These are phyloP conservation scores for Colletotrichum echinochloae DNA, from an alignment of 2,329 filamentous ascomycete species.

Conservation along the genomic window DNA sequence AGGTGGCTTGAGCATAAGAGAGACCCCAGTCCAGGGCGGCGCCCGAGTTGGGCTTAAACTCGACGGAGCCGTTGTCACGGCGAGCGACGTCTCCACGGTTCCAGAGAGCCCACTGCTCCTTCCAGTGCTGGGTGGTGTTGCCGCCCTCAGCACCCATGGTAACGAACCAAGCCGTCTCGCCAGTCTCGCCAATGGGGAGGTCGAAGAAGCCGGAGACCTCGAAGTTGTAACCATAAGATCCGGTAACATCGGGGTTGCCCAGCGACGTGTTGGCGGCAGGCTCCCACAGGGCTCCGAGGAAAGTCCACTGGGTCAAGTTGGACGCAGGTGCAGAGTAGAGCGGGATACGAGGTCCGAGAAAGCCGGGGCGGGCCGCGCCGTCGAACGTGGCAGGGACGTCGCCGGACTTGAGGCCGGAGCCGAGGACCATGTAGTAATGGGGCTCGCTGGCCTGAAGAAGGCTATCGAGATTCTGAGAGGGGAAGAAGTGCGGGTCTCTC, in stretches of 20 bases:
- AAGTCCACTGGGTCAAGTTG: slow-evolving; percentile 40
- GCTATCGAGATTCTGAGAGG: slow-evolving; percentile 32
- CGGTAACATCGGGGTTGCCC: slow-evolving; percentile 38
- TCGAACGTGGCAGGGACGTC: slow-evolving; percentile 36
- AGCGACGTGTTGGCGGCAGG: slow-evolving; percentile 37
- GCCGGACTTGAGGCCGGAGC: slow-evolving; percentile 40
- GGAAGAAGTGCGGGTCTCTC: slow-evolving; percentile 41
- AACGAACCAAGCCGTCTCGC: slow-evolving; percentile 40
- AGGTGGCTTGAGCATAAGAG: slow-evolving; percentile 40
- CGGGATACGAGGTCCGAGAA: slow-evolving; percentile 40
- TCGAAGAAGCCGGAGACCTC: slow-evolving; percentile 41
- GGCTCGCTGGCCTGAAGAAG: slow-evolving; percentile 35
- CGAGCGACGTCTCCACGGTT: slow-evolving; percentile 38
- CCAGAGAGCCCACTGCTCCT: slow-evolving; percentile 40
- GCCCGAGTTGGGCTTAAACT: slow-evolving; percentile 36
- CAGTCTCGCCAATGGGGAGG: slow-evolving; percentile 32
- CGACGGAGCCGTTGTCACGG: slow-evolving; percentile 40
- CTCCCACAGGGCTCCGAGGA: slow-evolving; percentile 42
- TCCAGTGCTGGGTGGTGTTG: slow-evolving; percentile 41
- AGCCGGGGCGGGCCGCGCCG: slow-evolving; percentile 40
- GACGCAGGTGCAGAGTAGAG: slow-evolving; percentile 39
- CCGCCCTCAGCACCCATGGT: slow-evolving; percentile 38
- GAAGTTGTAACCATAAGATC: slow-evolving; percentile 41
- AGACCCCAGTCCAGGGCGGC: slow-evolving; percentile 41
- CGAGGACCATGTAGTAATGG: slow-evolving; percentile 41